phyloP scores from a whole-genome alignment of 1,284 basidiomycete species.

The Melampsora americana region DNA sequence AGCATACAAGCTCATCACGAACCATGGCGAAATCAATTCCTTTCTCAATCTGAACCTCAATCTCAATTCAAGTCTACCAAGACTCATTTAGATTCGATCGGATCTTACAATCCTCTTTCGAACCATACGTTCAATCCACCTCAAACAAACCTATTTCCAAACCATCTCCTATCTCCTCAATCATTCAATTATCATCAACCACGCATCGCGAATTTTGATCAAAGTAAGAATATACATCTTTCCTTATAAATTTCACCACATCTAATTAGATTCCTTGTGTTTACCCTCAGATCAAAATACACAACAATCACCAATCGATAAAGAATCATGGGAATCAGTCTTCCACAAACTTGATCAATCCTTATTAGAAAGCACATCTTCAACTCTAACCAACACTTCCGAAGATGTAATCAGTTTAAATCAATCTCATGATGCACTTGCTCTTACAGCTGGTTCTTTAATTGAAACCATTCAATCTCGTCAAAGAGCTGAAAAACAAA shows the following conservation, averaged over 20 bases:
- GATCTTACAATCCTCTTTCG: not conserved
- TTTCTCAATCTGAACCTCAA: not conserved
- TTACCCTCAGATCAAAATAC: not conserved
- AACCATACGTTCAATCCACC: not conserved
- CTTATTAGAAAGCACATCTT: not conserved
- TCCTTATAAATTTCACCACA: not conserved
- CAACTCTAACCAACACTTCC: conserved; percentile 1
- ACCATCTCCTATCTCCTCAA: not conserved
- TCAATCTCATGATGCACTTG: conserved; percentile 24
- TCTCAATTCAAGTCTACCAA: not conserved
- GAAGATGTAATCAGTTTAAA: not conserved
- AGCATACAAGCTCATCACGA: not conserved
- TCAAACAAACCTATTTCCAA: not conserved
- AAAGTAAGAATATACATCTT: not conserved
- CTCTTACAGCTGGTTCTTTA: conserved; percentile 19
- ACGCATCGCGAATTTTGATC: not conserved
- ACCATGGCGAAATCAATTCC: conserved; percentile 18
- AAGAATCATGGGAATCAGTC: conserved; percentile 18
- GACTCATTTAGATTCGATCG: not conserved
- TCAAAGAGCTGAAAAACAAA: not conserved
- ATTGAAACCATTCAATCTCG: conserved; percentile 7
- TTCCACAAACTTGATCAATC: not conserved
- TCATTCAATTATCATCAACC: not conserved
- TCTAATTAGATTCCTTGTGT: not conserved
- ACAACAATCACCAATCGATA: conserved; percentile 11